Percentiles rank a stretch among this genome's conserved stretches.
Conservation (phyloP, 176 grass and related monocot genomes). For the Puya raimondii region DNA sequence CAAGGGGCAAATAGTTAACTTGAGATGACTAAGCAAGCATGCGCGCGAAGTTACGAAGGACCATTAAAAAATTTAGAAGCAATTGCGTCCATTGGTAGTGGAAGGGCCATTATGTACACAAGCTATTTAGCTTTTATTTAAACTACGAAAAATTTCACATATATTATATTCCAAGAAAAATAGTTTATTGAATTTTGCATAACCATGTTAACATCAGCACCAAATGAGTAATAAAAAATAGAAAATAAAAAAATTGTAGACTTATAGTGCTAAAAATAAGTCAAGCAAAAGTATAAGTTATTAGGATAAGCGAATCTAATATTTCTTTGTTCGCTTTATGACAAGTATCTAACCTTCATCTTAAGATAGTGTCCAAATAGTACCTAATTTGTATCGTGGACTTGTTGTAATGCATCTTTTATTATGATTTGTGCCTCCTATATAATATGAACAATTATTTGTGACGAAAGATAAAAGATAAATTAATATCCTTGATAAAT, state of each 20-base stretch:
- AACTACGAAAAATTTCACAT: too few species aligned
- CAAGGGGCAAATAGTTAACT: neutral
- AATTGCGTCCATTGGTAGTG: slow-evolving; percentile 6
- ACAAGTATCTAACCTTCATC: neutral
- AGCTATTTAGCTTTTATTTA: neutral
- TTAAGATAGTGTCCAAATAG: neutral
- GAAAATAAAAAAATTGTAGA: neutral
- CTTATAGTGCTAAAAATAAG: neutral
- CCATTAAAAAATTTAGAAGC: slow-evolving; percentile 11
- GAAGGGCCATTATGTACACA: slow-evolving; percentile 3
- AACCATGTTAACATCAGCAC: neutral
- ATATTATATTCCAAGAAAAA: too few species aligned
- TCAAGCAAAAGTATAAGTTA: too few species aligned
- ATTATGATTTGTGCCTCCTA: too few species aligned
- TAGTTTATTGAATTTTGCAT: too few species aligned
- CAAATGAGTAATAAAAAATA: neutral
- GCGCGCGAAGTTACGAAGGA: slow-evolving; percentile 12
- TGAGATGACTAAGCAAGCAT: slow-evolving; percentile 26
- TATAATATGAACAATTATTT: too few species aligned
- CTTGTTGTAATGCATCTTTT: too few species aligned
- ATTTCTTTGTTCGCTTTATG: neutral
- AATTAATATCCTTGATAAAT: too few species aligned
- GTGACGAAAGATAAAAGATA: too few species aligned
- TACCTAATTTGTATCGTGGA: neutral
- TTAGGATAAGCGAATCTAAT: neutral